phyloP scores from a whole-genome alignment of 1,284 basidiomycete species.

The Trichosporon asahii region DNA sequence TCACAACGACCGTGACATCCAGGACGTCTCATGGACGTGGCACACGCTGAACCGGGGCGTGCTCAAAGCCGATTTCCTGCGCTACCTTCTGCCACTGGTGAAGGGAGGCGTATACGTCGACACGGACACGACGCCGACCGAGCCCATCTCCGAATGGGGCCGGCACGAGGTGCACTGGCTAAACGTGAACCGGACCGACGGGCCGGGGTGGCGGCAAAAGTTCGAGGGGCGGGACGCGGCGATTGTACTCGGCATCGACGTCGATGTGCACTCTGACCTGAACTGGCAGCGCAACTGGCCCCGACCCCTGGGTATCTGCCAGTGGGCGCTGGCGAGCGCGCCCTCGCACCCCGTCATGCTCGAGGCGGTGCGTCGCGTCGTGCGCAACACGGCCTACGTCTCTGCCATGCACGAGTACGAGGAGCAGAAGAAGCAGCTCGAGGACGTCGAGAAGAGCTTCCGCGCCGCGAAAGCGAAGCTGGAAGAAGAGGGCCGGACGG shows the following conservation, averaged over 20 bases:
- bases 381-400: conserved; percentile 35
- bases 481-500: conserved; percentile 10
- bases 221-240: conserved; percentile 33
- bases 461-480: conserved; percentile 18
- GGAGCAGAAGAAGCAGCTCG: neutral
- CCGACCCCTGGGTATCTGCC: conserved; percentile 45
- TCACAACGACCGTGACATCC: conserved; percentile 23
- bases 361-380: conserved; percentile 47
- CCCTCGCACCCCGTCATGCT: conserved; percentile 51
- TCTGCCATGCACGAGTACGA: neutral
- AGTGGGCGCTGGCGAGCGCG: conserved; percentile 50
- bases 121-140: conserved; percentile 38
- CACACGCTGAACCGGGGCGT: conserved; percentile 45
- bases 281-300: conserved; percentile 42
- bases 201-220: conserved; percentile 28
- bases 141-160: conserved; percentile 44
- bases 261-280: conserved; percentile 43
- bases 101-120: conserved; percentile 53
- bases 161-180: conserved; percentile 29
- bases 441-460: neutral
- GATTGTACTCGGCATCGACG: conserved; percentile 49
- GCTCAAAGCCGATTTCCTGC: conserved; percentile 50
- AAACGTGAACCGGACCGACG: conserved; percentile 35
- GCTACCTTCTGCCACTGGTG: conserved; percentile 51
- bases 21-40: conserved; percentile 39